These are phyloP conservation scores for Rhizoclosmatium globosum DNA, from an alignment of 192 early-diverging fungal genomes.

Conservation along the genomic window DNA sequence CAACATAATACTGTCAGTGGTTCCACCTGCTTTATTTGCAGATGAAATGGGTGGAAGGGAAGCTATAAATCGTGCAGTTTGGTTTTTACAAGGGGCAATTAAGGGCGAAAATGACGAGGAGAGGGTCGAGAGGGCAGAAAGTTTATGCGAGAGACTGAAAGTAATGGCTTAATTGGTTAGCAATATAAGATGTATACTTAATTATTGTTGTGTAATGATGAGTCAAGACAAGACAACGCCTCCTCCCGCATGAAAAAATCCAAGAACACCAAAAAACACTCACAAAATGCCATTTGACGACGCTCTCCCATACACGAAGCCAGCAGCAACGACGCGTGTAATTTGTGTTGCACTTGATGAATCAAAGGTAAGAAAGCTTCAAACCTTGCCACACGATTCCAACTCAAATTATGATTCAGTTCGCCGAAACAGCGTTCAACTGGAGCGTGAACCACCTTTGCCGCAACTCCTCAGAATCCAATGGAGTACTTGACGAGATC, in stretches of 20 bases:
- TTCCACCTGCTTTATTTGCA: neutral
- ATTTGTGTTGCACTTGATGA: slow-evolving; percentile 8
- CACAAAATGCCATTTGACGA: slow-evolving; percentile 9
- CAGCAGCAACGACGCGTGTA: neutral
- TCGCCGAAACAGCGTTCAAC: neutral
- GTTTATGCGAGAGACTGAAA: no score
- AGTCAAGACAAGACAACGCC: no score
- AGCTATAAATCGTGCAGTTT: neutral
- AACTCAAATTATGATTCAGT: neutral
- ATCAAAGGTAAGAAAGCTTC: neutral
- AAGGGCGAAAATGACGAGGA: slow-evolving; percentile 10
- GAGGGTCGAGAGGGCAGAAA: neutral
- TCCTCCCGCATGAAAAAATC: neutral
- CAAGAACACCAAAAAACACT: neutral
- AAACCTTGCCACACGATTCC: neutral
- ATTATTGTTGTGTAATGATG: no score
- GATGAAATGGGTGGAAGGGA: slow-evolving; percentile 14
- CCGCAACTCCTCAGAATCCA: neutral
- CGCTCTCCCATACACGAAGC: slow-evolving; percentile 22
- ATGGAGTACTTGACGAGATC: neutral
- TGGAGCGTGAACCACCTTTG: neutral
- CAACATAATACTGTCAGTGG: slow-evolving; percentile 7
- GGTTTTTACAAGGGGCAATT: neutral
- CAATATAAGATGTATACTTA: no score
- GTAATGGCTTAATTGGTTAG: no score